Evolutionary conservation across 192 early-diverging fungal species (phyloP), one percentile per base, ranked within the genome.

Genomic region (Phlyctochytrium arcticum): DNA sequence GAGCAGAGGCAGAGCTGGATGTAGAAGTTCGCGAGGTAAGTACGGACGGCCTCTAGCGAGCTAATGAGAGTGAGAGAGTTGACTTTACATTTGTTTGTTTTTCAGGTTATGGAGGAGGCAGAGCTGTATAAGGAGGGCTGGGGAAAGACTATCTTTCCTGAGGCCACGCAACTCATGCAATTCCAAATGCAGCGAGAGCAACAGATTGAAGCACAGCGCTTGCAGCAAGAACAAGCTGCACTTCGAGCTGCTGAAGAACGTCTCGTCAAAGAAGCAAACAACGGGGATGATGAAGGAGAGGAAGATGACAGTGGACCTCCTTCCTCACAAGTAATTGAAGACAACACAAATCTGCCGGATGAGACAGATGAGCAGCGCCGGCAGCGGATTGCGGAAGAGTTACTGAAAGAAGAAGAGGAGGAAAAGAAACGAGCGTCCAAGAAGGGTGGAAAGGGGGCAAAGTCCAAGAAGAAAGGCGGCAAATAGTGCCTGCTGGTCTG

Each of bases 121-220:
- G 87, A 97, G 47, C 80, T 87, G 6, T 87, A 87, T 64, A 73
- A 81, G 42, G 62, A 82, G 17, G 87, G 89, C 5, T 97, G 95
- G 95, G 88, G 92, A 17, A 78, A 87, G 37, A 85, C 76, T 7
- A 92, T 97, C 56, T 88, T 97, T 63, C 85, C 86, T 19, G 87
- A 88, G 31, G 93, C 92, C 0, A 83, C 84, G 10, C 84, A 91
- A 69, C 80, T 92, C 70, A 81, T 91, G 46, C 84, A 88, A 50
- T 80, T 85, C 50, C 78, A 88, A 53, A 80, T 67, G 48, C 75
- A 87, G 37, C 56, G 77, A 79, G 44, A 72, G 70, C 33, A 34
- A 27, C n/a, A 10, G 6, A 2, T 59, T 12, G 32, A 90, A 87
- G 5, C 81, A 80, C 19, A 84, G 89, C 69, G 81, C 87, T 74